phyloP scores from a whole-genome alignment of 805 yeast species.

The Cyberlindnera samutprakarnensis region DNA sequence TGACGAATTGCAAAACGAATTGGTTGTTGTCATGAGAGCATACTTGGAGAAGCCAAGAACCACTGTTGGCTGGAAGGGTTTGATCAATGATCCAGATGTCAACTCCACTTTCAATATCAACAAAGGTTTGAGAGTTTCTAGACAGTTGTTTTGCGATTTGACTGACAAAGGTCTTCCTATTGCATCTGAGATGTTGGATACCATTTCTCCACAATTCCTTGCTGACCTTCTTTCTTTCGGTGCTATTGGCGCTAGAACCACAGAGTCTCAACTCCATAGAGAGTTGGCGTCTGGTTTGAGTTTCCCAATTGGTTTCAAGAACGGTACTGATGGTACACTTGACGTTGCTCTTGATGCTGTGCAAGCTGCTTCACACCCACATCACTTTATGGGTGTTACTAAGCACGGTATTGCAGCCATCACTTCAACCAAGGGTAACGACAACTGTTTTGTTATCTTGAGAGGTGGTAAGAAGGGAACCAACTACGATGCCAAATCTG shows the following conservation, averaged over 20 bases:
- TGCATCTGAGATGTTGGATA: conserved; percentile 97
- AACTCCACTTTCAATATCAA: conserved; percentile 90
- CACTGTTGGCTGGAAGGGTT: conserved; percentile 98
- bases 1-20: conserved; percentile 65
- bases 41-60: conserved; percentile 98
- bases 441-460: conserved; percentile 86
- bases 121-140: conserved; percentile 83
- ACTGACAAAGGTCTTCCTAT: conserved; percentile 81
- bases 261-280: conserved; percentile 96
- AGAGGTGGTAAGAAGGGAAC: conserved; percentile 96
- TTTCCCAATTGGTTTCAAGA: conserved; percentile 98
- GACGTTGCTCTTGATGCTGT: conserved; percentile 93
- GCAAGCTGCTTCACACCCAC: conserved; percentile 84
- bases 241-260: conserved; percentile 98
- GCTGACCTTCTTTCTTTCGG: conserved; percentile 89
- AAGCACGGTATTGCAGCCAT: conserved; percentile 96
- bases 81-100: conserved; percentile 93
- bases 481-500: conserved; percentile 79
- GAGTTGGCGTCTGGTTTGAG: conserved; percentile 95
- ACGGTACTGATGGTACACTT: conserved; percentile 94
- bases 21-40: conserved; percentile 91
- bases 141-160: conserved; percentile 77
- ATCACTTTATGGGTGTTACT: conserved; percentile 95
- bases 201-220: conserved; percentile 93
- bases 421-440: conserved; percentile 92